These are phyloP conservation scores for Colletotrichum noveboracense DNA, from an alignment of 2,329 filamentous ascomycete genomes.

Conservation along the genomic window DNA sequence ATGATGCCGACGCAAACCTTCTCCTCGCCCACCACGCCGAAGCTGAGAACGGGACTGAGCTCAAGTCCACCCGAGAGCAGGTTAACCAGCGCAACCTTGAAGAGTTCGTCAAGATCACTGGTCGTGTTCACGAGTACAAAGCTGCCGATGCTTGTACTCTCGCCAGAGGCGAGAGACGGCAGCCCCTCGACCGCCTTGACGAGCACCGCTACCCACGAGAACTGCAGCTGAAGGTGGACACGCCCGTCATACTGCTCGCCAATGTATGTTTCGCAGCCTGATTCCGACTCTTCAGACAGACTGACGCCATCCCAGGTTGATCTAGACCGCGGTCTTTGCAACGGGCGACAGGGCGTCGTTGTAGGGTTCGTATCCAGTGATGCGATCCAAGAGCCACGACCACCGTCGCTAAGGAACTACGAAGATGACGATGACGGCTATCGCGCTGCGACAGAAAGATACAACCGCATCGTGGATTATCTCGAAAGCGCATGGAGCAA, in stretches of 20 bases:
- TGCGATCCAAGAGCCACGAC: too few relatives aligned
- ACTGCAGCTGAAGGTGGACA: neutral
- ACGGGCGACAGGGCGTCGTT: neutral
- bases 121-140: neutral
- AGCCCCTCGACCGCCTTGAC: too few relatives aligned
- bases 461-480: too few relatives aligned
- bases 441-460: neutral
- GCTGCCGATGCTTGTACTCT: too few relatives aligned
- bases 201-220: too few relatives aligned
- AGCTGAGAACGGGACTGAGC: slow-evolving; percentile 12
- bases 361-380: neutral
- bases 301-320: neutral
- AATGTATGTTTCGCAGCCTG: neutral
- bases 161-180: too few relatives aligned
- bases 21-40: slow-evolving; percentile 51
- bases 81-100: neutral
- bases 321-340: neutral
- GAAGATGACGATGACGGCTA: neutral
- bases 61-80: neutral
- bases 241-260: neutral
- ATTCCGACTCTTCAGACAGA: neutral
- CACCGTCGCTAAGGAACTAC: neutral
- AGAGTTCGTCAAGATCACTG: neutral
- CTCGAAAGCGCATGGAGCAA: too few relatives aligned
- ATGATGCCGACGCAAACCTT: slow-evolving; percentile 38